phyloP scores from a whole-genome alignment of 768 basidiomycete genomes.

The Lanmaoa rubissima region DNA sequence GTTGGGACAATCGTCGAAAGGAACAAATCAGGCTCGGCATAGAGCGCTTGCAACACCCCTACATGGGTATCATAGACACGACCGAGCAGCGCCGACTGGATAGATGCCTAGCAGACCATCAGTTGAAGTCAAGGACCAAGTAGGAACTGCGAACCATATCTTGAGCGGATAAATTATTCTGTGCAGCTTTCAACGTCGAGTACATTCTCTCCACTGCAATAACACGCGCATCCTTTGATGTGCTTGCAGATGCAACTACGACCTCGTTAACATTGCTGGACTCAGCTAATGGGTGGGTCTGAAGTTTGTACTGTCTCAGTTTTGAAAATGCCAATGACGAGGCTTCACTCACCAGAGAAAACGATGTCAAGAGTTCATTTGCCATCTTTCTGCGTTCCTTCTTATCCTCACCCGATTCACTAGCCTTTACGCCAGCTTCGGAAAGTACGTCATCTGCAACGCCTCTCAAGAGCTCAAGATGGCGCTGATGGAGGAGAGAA shows the following conservation, averaged over 20 bases:
- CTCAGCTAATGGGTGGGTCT: conserved; percentile 25
- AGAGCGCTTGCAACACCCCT: conserved; percentile 65
- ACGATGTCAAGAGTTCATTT: conserved; percentile 55
- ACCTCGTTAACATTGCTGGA: conserved; percentile 41
- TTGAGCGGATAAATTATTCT: conserved; percentile 25
- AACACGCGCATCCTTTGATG: conserved; percentile 58
- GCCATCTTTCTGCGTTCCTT: conserved; percentile 40
- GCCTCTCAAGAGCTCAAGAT: conserved; percentile 49
- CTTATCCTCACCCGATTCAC: conserved; percentile 22
- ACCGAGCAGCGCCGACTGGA: conserved; percentile 62
- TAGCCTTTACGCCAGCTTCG: conserved; percentile 10
- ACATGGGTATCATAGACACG: conserved; percentile 65
- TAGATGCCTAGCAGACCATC: conserved; percentile 43
- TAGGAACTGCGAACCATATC: conserved; percentile 33
- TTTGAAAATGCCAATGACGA: neutral
- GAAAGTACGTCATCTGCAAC: conserved; percentile 39
- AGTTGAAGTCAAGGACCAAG: neutral
- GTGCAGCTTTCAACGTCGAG: conserved; percentile 31
- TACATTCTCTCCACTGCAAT: conserved; percentile 60
- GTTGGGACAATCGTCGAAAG: conserved; percentile 33
- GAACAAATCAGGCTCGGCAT: conserved; percentile 48
- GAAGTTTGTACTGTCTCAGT: neutral
- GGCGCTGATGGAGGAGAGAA: conserved; percentile 61
- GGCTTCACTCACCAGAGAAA: conserved; percentile 48
- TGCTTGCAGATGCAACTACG: conserved; percentile 54